A percentile compares a stretch with the other conserved stretches of the same genome.
phyloP scores from a whole-genome alignment of 495 filamentous ascomycete genomes.

The Penicillium daleae region DNA sequence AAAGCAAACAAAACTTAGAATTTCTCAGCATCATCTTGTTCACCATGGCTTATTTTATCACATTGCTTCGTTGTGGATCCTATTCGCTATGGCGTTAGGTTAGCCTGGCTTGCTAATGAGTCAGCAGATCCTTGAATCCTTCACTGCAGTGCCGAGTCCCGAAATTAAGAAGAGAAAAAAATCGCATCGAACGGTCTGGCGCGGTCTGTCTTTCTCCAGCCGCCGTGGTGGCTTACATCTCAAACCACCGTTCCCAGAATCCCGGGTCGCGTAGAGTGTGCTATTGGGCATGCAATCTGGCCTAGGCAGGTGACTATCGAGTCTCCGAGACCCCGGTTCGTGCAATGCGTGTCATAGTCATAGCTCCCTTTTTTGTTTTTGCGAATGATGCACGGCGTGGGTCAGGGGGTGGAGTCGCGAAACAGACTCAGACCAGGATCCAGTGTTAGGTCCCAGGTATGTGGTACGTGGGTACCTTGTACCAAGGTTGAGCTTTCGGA shows the following conservation, averaged over 20 bases:
- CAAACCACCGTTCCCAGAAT: conserved; percentile 24
- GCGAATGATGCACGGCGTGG: conserved; percentile 11
- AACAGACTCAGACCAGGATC: conserved; percentile 1
- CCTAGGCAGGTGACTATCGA: conserved; percentile 10
- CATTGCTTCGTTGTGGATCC: neutral
- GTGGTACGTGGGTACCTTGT: conserved; percentile 24
- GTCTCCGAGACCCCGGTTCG: conserved; percentile 11
- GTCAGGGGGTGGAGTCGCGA: conserved; percentile 9
- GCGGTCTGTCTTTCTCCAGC: neutral
- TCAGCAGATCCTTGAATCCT: neutral
- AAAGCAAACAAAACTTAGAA: neutral
- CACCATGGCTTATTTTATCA: neutral
- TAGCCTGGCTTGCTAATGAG: neutral
- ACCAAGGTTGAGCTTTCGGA: conserved; percentile 13
- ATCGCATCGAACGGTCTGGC: neutral
- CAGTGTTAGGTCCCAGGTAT: conserved; percentile 21
- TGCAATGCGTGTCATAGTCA: conserved; percentile 23
- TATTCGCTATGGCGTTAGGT: neutral
- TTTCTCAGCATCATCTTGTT: neutral
- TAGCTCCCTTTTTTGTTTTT: conserved; percentile 4
- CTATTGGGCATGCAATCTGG: conserved; percentile 2
- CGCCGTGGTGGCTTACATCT: conserved; percentile 22
- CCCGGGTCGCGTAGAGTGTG: neutral
- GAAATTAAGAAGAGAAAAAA: neutral
- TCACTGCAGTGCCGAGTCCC: neutral